Evolutionary conservation across 352 stramenopile species (phyloP), one percentile per base, ranked within the genome.

Genomic region (Phytophthora melonis): DNA sequence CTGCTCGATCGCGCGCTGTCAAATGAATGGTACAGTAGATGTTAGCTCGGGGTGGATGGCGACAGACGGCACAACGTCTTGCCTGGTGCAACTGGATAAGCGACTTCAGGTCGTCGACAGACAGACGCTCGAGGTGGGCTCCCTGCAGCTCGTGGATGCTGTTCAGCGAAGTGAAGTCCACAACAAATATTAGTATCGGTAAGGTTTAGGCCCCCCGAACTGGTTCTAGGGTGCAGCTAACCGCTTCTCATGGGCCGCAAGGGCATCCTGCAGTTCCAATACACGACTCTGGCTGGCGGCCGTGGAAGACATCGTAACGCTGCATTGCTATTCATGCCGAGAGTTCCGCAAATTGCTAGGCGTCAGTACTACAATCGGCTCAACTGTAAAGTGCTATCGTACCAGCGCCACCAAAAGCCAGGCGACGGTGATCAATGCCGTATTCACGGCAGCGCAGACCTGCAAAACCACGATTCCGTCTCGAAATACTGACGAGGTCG

Each of bases 51-150:
- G 8, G 8, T 47, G 45, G n/a, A 5, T 23, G 8, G 18, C 16
- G 5, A 52, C 45, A 52, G 45, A 52, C 57, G 19, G 47, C 30
- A 14, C 41, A 45, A n/a, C 5, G 23, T 45, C 50, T 45, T 70
- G 87, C 86, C 66, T 93, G 76, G 65, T 93, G 83, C 25, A 79
- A 72, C 39, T 91, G 80, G 58, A 93, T 87, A 9, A 92, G 75
- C 18, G 81, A 74, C 55, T 89, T 91, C 8, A 93, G 70, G 0
- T 76, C 64, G 0, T 84, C 77, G 27, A 72, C 70, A 6, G 72
- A 63, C 9, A 82, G 64, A 2, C 25, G 32, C 50, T 89, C 82
- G 25, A 93, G 71, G 3, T 63, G 49, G 2, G 72, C 70, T 55
- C 81, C 83, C 8, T 85, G 55, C 1, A 93, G 54, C 32, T 90